phyloP scores from a whole-genome alignment of 2,329 filamentous ascomycete genomes.

The Ophiostoma ips region DNA sequence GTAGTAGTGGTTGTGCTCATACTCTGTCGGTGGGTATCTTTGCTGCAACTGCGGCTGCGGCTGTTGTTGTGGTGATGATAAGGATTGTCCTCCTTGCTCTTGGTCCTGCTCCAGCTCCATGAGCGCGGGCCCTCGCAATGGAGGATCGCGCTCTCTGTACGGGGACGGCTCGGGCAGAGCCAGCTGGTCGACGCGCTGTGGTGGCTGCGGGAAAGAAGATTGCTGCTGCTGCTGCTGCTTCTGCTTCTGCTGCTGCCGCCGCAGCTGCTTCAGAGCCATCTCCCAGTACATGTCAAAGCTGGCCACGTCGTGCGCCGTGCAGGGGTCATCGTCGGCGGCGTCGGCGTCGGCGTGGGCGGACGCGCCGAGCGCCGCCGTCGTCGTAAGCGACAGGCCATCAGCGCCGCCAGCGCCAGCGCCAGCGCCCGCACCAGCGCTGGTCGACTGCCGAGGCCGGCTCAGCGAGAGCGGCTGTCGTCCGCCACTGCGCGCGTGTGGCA shows the following conservation, averaged over 20 bases:
- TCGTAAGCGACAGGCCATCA: neutral
- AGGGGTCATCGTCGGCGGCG: neutral
- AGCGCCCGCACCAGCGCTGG: neutral
- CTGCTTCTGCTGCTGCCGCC: neutral
- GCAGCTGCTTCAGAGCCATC: neutral
- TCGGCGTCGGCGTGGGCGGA: neutral
- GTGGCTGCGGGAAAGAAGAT: too few relatives aligned
- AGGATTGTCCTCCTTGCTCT: too few relatives aligned
- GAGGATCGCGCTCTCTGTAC: too few relatives aligned
- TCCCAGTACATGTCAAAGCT: neutral
- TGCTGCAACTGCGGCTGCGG: too few relatives aligned
- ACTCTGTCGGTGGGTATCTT: too few relatives aligned
- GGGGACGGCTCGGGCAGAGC: neutral
- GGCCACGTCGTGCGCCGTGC: neutral
- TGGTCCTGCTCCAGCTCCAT: too few relatives aligned
- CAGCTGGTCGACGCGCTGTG: neutral
- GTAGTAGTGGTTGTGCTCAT: too few relatives aligned
- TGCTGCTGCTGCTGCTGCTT: neutral
- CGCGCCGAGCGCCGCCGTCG: neutral
- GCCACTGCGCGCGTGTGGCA: neutral
- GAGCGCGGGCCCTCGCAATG: too few relatives aligned
- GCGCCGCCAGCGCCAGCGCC: neutral
- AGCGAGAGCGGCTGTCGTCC: neutral
- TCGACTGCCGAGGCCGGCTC: neutral
- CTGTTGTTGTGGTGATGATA: too few relatives aligned